These are phyloP conservation scores for Hydnomerulius pinastri DNA, from an alignment of 768 basidiomycete genomes.

Conservation along the genomic window DNA sequence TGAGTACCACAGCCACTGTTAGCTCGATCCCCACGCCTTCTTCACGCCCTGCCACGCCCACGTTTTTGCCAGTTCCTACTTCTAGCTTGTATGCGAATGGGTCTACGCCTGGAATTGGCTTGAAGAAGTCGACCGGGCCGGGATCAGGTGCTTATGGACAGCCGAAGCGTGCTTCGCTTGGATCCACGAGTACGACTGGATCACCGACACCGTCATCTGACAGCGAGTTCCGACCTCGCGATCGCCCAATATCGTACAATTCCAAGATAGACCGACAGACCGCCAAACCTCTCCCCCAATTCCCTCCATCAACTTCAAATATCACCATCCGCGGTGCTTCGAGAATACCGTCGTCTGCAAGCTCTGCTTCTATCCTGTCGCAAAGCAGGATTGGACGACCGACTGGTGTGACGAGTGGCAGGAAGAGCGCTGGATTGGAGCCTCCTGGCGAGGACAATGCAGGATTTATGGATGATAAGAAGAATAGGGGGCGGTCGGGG, in stretches of 20 bases:
- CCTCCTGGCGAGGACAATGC: conserved; percentile 20
- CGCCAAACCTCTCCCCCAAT: conserved; percentile 41
- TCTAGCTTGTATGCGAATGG: conserved; percentile 47
- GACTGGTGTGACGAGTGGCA: conserved; percentile 40
- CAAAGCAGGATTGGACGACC: conserved; percentile 51
- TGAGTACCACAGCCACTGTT: conserved; percentile 54
- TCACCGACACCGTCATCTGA: conserved; percentile 32
- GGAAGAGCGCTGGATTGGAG: conserved; percentile 43
- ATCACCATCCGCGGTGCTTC: conserved; percentile 49
- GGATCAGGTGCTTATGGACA: conserved; percentile 41
- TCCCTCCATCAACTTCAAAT: conserved; percentile 45
- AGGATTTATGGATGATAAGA: conserved; percentile 21
- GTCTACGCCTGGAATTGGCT: conserved; percentile 37
- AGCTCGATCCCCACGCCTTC: conserved; percentile 66
- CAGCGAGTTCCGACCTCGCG: conserved; percentile 24
- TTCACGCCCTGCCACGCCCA: conserved; percentile 75
- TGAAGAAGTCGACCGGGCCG: conserved; percentile 65
- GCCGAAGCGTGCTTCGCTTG: conserved; percentile 65
- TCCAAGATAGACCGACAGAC: conserved; percentile 19
- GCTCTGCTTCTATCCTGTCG: conserved; percentile 32
- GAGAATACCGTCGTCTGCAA: conserved; percentile 40
- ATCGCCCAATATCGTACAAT: conserved; percentile 30
- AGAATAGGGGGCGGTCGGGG: conserved; percentile 29
- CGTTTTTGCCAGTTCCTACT: conserved; percentile 72
- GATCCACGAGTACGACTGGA: conserved; percentile 40